Evolutionary conservation across 352 stramenopile species (phyloP), one percentile per base, ranked within the genome.

Genomic region (Globisporangium nunn): DNA sequence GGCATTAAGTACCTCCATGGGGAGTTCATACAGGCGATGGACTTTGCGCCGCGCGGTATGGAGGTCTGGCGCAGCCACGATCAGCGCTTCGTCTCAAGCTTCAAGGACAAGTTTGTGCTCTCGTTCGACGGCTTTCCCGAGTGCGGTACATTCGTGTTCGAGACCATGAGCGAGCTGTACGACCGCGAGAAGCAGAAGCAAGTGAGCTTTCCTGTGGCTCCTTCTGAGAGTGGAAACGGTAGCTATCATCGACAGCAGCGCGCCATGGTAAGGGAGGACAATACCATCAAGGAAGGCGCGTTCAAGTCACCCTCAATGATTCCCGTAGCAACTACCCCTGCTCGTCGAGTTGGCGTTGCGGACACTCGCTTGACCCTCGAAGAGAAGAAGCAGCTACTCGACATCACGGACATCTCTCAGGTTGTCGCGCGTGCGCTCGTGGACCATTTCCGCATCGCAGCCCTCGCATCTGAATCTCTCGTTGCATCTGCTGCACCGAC

Each of bases 1-100:
- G 62, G 58, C 8, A 63, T 69, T 53, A 69, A 69, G 40, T 69
- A 66, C 43, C 50, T 69, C 5, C 62, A 69, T 37, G 58, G 62
- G 10, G 58, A 66, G 37, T 69, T 58, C 40, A 52, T 69, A 23
- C 41, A 44, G n/a, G 55, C 59, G 33, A 69, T 69, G 62, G 57
- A 64, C 17, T 53, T 58, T 48, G 58, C 52, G 17, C 51, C 56
- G 6, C 58, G 41, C 8, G 47, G 45, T 12, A 33, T 56, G 37
- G 55, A 46, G 28, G 40, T 55, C 23, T 69, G 62, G 62, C 59
- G 49, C 12, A 66, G 54, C 11, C 35, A 55, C n/a, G 62, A 69
- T n/a, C 57, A 59, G 23, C 39, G 37, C 12, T 64, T 62, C 30
- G 51, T 69, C 28, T 57, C 62, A 37, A 57, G 58, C 23, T 69